Evolutionary conservation across 805 yeast species (phyloP), one percentile per base, ranked within the genome.

Genomic region (Candida pini): DNA sequence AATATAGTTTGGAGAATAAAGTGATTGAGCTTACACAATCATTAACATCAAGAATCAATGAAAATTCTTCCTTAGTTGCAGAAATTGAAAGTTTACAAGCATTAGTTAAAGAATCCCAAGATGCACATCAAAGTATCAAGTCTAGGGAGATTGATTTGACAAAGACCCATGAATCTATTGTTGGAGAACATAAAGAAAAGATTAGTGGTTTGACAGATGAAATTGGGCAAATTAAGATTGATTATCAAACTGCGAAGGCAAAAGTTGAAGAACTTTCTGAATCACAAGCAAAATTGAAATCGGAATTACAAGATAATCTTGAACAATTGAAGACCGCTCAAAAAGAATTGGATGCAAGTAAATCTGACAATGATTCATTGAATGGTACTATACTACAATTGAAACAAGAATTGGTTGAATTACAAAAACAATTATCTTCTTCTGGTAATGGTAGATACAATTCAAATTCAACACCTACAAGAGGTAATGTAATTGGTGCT

Each of bases 1-100:
- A 95, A 51, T 92, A 87, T 63, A 78, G 83, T 57, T 73, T 94
- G 51, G 99, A 92, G 61, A 92, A 92, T 62, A 92, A 94, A 69
- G 97, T 94, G n/a, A 88, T 92, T 45, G 95, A 89, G 60, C 74
- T 92, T 48, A 90, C 97, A 4, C 94, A 90, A 53, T 73, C 81
- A 9, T 68, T 90, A 41, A 76, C 95, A 1, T 63, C 78, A 24
- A 84, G 86, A 57, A 80, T 83, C 18, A 84, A 77, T 45, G 96
- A 87, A 48, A 89, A 89, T 60, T 81, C 81, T 64, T 73, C 71
- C 41, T 68, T 90, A 53, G 69, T 75, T 39, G 61, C 63, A 12
- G 82, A 83, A 50, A 73, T 89, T 32, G 70, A 73, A 61, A 56
- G 65, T 28, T 54, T 78, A 35, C 74, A 71, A 41, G 49, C 49